These are phyloP conservation scores for Cryphonectria naterciae DNA, from an alignment of 2,329 filamentous ascomycete species.

Conservation along the genomic window DNA sequence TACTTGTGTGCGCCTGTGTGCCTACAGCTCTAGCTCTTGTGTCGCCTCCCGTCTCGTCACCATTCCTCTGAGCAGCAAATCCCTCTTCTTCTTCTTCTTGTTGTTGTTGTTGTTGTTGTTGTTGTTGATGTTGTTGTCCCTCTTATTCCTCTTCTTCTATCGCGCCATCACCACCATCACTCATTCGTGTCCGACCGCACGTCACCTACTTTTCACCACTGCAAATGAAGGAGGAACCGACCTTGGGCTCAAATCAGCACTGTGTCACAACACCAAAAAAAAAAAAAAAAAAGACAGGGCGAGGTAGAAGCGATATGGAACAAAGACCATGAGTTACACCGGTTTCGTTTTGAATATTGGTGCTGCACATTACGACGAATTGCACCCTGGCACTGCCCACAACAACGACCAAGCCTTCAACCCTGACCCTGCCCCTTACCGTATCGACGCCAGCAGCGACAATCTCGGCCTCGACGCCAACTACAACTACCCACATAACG, in stretches of 20 bases:
- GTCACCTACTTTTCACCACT: background rate
- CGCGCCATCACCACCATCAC: background rate
- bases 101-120: too few species aligned
- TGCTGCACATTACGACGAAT: background rate
- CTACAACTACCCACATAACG: background rate
- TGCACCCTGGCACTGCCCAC: constrained; percentile 7
- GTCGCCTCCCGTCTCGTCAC: background rate
- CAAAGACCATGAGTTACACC: constrained; percentile 9
- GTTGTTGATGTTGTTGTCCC: too few species aligned
- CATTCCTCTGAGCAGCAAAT: background rate
- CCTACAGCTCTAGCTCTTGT: background rate
- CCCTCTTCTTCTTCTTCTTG: too few species aligned
- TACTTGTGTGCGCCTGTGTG: background rate
- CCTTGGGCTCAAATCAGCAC: background rate
- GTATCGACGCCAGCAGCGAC: constrained; percentile 9
- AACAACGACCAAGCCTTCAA: constrained; percentile 19
- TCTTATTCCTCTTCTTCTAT: background rate
- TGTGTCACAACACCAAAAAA: background rate
- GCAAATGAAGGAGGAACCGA: background rate
- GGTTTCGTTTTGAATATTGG: background rate
- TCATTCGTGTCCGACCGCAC: background rate
- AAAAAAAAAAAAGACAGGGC: background rate
- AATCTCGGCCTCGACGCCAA: background rate
- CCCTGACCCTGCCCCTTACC: constrained; percentile 5
- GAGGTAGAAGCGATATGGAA: background rate